Conservation (phyloP, 441 rosid species). For the Euphorbia corollata region DNA sequence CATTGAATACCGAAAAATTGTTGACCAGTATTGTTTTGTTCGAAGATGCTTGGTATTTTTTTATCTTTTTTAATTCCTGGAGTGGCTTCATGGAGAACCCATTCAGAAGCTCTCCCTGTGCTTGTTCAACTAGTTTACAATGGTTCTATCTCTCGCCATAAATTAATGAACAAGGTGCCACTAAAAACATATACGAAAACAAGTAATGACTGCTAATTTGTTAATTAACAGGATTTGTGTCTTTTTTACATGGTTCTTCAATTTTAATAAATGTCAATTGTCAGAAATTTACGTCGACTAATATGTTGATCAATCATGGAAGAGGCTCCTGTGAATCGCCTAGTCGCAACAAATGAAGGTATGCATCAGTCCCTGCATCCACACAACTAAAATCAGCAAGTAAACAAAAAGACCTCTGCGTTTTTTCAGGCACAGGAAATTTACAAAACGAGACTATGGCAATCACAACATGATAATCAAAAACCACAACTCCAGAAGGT, state of each 20-base stretch:
- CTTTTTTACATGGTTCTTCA: background rate
- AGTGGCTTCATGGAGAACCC: background rate
- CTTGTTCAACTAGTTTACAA: no score
- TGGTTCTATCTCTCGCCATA: no score
- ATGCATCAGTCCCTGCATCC: slow-evolving; percentile 76
- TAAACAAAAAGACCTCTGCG: background rate
- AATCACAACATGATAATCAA: no score
- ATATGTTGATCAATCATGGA: slow-evolving; percentile 17
- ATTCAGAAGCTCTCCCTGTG: background rate
- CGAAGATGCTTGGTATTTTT: no score
- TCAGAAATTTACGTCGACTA: background rate
- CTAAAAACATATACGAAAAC: no score
- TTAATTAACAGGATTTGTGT: slow-evolving; percentile 1
- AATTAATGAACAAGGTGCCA: no score
- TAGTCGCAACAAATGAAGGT: slow-evolving; percentile 70
- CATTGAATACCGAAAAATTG: background rate
- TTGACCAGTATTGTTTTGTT: no score
- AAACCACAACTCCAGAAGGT: no score
- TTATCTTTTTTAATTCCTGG: background rate
- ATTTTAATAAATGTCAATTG: background rate
- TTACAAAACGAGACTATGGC: no score
- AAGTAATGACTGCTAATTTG: slow-evolving; percentile 4
- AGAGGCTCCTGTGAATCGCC: slow-evolving; percentile 86
- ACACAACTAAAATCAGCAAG: background rate
- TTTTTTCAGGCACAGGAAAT: no score